Evolutionary conservation across 1,284 basidiomycete genomes (phyloP).

Genomic region (Ceratobasidium sp.): DNA sequence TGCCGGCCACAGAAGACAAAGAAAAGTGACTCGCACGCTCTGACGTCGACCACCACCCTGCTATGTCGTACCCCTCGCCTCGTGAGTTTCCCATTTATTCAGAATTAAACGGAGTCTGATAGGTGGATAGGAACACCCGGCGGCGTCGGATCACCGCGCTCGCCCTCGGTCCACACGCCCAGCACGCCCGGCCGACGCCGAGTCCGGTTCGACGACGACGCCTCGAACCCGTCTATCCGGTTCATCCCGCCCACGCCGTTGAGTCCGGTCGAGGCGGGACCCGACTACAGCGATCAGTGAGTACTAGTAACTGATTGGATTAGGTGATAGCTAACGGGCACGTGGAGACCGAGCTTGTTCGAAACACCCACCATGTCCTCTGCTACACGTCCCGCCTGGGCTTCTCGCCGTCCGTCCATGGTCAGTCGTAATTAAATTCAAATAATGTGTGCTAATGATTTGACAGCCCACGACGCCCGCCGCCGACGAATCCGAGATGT

Average conservation of each 20-base stretch:
- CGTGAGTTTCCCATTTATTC: conserved; percentile 1
- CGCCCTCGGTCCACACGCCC: conserved; percentile 30
- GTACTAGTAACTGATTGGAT: conserved; percentile 14
- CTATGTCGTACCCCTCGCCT: conserved; percentile 40
- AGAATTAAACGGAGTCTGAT: not conserved
- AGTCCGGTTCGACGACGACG: conserved; percentile 33
- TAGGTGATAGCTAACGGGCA: conserved; percentile 39
- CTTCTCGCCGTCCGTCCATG: conserved; percentile 35
- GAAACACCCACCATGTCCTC: conserved; percentile 41
- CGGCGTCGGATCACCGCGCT: conserved; percentile 22
- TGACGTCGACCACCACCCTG: not conserved
- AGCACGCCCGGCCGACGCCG: conserved; percentile 32
- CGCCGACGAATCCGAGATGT: conserved; percentile 33
- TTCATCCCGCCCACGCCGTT: conserved; percentile 39
- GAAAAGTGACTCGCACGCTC: conserved; percentile 6
- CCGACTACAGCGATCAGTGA: conserved; percentile 35
- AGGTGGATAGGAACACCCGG: conserved; percentile 9
- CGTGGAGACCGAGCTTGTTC: conserved; percentile 45
- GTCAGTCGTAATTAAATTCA: not conserved
- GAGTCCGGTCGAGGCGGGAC: not conserved
- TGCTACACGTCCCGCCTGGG: conserved; percentile 29
- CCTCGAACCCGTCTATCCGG: conserved; percentile 27
- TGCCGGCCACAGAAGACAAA: not conserved
- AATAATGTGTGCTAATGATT: not conserved
- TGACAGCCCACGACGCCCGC: conserved; percentile 39